Conservation (phyloP, 177 flowering plant genomes). For the Vitis hybrid region DNA sequence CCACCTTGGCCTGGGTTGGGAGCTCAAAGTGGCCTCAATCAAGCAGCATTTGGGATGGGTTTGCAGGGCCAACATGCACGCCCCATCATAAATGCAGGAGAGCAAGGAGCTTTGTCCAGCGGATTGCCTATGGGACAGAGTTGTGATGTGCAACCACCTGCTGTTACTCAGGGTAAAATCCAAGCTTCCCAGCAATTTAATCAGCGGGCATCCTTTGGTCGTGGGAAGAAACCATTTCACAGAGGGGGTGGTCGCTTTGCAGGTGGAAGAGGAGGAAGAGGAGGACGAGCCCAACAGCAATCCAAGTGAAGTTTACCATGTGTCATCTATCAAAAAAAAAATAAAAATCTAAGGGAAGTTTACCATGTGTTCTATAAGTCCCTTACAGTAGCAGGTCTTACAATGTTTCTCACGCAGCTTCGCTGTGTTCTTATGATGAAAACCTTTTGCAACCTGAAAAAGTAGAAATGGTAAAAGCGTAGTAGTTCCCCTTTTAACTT, state of each 20-base stretch:
- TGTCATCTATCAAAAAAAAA: too few species aligned
- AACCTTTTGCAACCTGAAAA: too few species aligned
- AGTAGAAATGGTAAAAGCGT: too few species aligned
- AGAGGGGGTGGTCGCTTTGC: slow-evolving; percentile 31
- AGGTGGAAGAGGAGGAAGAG: slow-evolving; percentile 20
- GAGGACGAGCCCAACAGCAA: slow-evolving; percentile 27
- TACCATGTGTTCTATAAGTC: not conserved
- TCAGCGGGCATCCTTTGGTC: slow-evolving; percentile 18
- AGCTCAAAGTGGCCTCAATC: slow-evolving; percentile 36
- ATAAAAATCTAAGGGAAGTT: slow-evolving; percentile 3
- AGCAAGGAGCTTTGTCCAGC: slow-evolving; percentile 13
- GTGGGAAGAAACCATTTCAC: slow-evolving; percentile 29
- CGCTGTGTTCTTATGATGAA: too few species aligned
- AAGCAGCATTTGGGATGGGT: slow-evolving; percentile 26
- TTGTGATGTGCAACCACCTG: slow-evolving; percentile 12
- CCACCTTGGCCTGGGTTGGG: slow-evolving; percentile 34
- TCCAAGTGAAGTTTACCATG: slow-evolving; percentile 3
- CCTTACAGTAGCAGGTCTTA: too few species aligned
- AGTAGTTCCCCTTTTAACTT: too few species aligned
- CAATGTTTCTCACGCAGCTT: too few species aligned
- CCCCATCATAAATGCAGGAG: slow-evolving; percentile 9
- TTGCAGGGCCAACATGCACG: slow-evolving; percentile 25
- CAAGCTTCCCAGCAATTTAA: slow-evolving; percentile 21
- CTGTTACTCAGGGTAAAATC: not conserved
- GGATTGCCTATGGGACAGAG: not conserved